phyloP scores from a whole-genome alignment of 225 moss, liverwort and hornwort species.

The Pleurozium schreberi region DNA sequence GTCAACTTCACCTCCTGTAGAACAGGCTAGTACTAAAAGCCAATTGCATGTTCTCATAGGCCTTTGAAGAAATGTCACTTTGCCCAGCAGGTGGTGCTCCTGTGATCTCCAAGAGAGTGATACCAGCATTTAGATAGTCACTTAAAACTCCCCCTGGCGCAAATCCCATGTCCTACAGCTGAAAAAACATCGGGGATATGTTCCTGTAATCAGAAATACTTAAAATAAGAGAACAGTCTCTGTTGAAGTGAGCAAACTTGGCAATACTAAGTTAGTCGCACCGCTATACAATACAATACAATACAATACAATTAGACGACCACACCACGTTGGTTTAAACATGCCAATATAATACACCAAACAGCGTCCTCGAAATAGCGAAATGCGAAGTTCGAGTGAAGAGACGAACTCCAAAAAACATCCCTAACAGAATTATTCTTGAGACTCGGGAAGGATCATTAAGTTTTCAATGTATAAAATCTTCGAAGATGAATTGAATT shows the following conservation, averaged over 20 bases:
- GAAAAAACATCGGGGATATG: background rate
- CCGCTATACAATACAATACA: background rate
- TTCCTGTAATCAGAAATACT: conserved; percentile 3
- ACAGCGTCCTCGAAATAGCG: background rate
- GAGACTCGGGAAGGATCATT: background rate
- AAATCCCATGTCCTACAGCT: conserved; percentile 23
- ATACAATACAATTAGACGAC: background rate
- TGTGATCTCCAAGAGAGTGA: conserved; percentile 23
- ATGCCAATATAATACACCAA: background rate
- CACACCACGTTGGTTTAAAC: background rate
- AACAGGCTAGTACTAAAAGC: conserved; percentile 32
- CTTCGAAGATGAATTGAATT: background rate
- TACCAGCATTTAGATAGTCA: conserved; percentile 36
- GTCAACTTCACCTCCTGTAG: conserved; percentile 40
- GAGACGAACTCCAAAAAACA: background rate
- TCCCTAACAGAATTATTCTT: background rate
- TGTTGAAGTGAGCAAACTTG: background rate
- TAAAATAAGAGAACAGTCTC: background rate
- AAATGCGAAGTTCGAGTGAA: background rate
- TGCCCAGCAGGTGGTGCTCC: conserved; percentile 38
- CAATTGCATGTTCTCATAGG: conserved; percentile 51
- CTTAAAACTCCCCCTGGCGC: background rate
- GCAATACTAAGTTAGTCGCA: background rate
- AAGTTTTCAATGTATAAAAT: background rate
- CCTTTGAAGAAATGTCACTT: conserved; percentile 21